phyloP scores from a whole-genome alignment of 441 rosid species.

The Macaranga tanarius region DNA sequence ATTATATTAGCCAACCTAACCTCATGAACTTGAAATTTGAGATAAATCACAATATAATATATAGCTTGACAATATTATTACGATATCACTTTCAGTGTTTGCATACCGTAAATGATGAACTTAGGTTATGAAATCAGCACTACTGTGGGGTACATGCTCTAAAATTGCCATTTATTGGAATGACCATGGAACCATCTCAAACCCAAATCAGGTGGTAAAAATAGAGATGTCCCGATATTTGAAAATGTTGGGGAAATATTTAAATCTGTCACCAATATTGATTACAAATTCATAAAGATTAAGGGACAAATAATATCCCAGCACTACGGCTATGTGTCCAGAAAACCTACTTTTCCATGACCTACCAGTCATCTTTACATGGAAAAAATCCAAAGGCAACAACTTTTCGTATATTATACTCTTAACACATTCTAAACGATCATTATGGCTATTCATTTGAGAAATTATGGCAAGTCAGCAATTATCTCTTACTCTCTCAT shows the following conservation, averaged over 20 bases:
- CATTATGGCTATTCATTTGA: neutral
- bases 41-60: constrained; percentile 2
- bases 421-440: neutral
- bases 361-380: neutral
- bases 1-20: neutral
- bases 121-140: neutral
- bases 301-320: neutral
- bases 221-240: neutral
- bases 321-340: neutral
- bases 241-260: neutral
- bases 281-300: neutral
- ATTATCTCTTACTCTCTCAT: neutral
- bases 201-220: neutral
- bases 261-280: neutral
- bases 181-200: neutral
- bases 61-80: neutral
- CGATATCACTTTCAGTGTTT: neutral
- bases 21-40: neutral
- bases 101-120: neutral
- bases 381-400: neutral
- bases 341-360: neutral
- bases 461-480: neutral
- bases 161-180: neutral
- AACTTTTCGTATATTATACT: neutral
- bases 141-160: neutral